phyloP scores from a whole-genome alignment of 257 asterid species.

The Verbena officinalis region DNA sequence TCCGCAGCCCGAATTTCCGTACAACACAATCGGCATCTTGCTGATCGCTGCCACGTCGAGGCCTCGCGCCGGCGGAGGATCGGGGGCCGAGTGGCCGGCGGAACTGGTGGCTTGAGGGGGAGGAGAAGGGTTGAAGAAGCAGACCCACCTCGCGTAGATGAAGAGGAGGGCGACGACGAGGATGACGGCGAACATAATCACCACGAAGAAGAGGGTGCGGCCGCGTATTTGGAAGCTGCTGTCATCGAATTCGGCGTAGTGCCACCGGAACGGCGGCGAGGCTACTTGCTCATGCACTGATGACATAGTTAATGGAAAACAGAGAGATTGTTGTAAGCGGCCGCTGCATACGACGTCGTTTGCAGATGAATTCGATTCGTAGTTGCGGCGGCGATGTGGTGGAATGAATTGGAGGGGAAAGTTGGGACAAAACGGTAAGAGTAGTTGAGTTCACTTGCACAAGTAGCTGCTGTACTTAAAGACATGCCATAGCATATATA shows the following conservation, averaged over 20 bases:
- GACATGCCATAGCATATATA: too few species aligned
- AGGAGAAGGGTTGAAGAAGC: slow-evolving; percentile 19
- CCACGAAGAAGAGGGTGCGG: slow-evolving; percentile 48
- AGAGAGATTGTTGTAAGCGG: neutral
- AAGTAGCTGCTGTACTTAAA: slow-evolving; percentile 15
- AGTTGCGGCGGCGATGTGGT: neutral
- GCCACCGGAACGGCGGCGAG: slow-evolving; percentile 47
- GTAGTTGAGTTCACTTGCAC: neutral
- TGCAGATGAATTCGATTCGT: neutral
- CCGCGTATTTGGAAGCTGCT: slow-evolving; percentile 48
- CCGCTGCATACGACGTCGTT: neutral
- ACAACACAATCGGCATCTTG: slow-evolving; percentile 43
- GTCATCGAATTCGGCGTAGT: slow-evolving; percentile 53
- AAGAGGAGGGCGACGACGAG: slow-evolving; percentile 34
- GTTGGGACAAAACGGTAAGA: neutral
- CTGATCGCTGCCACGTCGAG: slow-evolving; percentile 41
- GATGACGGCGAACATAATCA: slow-evolving; percentile 39
- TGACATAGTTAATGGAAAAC: neutral
- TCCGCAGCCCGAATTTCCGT: slow-evolving; percentile 10
- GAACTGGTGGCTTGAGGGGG: neutral
- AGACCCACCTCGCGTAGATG: slow-evolving; percentile 49
- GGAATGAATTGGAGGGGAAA: slow-evolving; percentile 9
- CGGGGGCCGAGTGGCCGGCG: slow-evolving; percentile 20
- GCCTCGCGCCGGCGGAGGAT: slow-evolving; percentile 31
- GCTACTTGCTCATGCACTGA: slow-evolving; percentile 11